These are phyloP conservation scores for Amanita molliuscula DNA, from an alignment of 768 basidiomycete species.

Conservation along the genomic window DNA sequence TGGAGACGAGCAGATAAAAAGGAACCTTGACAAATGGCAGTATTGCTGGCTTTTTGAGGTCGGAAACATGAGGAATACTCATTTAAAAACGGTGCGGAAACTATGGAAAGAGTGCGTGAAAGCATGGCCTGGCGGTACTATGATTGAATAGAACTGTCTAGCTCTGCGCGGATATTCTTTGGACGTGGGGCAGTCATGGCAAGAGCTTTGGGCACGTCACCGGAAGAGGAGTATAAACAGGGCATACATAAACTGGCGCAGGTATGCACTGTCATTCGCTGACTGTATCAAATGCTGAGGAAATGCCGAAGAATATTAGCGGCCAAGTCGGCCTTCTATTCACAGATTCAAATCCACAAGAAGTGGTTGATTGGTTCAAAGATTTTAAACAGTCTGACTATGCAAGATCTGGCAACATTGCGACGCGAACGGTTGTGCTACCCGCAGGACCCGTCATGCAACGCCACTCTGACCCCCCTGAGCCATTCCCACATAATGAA, in stretches of 20 bases:
- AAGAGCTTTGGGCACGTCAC: slow-evolving; percentile 83
- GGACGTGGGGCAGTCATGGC: slow-evolving; percentile 86
- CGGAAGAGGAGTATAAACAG: slow-evolving; percentile 74
- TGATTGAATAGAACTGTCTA: slow-evolving; percentile 17
- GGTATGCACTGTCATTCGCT: slow-evolving; percentile 28
- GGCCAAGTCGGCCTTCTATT: slow-evolving; percentile 93
- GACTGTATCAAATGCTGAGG: neutral
- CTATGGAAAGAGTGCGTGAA: slow-evolving; percentile 82
- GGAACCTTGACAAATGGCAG: slow-evolving; percentile 79
- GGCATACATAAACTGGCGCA: slow-evolving; percentile 75
- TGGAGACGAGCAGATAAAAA: slow-evolving; percentile 51
- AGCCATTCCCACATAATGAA: slow-evolving; percentile 94
- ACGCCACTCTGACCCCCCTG: slow-evolving; percentile 66
- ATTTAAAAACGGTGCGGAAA: slow-evolving; percentile 87
- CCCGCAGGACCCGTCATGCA: slow-evolving; percentile 83
- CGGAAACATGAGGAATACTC: slow-evolving; percentile 90
- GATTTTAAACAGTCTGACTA: slow-evolving; percentile 87
- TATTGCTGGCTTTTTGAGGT: slow-evolving; percentile 96
- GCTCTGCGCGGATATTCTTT: slow-evolving; percentile 87
- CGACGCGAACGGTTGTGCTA: slow-evolving; percentile 62
- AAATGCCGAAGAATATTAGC: slow-evolving; percentile 64
- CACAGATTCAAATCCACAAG: slow-evolving; percentile 81
- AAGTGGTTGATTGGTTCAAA: slow-evolving; percentile 91
- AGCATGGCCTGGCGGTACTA: neutral
- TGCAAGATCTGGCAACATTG: slow-evolving; percentile 79